phyloP scores from a whole-genome alignment of 192 early-diverging fungal genomes.

The Gaertneriomyces sp. region DNA sequence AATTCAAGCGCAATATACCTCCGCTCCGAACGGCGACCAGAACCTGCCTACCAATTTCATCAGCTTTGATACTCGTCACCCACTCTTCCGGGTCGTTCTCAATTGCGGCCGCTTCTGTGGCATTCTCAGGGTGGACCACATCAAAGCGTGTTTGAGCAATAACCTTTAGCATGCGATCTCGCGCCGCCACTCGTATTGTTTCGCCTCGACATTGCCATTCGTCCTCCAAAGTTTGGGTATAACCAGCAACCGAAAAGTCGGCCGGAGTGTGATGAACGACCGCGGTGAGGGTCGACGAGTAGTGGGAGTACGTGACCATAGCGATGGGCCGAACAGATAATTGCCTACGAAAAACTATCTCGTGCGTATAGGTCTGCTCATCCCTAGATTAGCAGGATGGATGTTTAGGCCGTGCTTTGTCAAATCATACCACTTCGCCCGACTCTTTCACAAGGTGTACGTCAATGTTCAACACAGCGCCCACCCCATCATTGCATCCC shows the following conservation, averaged over 20 bases:
- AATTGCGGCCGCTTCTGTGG: no score
- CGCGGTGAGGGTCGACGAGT: slow-evolving; percentile 14
- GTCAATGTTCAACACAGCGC: slow-evolving; percentile 6
- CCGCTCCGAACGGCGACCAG: slow-evolving; percentile 31
- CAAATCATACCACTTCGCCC: no score
- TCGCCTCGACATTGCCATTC: slow-evolving; percentile 35
- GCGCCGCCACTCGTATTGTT: slow-evolving; percentile 16
- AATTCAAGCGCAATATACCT: slow-evolving; percentile 25
- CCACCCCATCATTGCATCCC: slow-evolving; percentile 18
- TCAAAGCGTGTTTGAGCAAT: slow-evolving; percentile 29
- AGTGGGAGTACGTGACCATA: slow-evolving; percentile 13
- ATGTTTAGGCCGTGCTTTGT: no score
- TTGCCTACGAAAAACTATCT: slow-evolving; percentile 5
- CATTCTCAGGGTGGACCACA: background rate
- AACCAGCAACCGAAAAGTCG: slow-evolving; percentile 24
- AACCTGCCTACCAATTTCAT: slow-evolving; percentile 18
- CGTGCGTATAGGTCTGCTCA: slow-evolving; percentile 13
- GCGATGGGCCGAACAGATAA: slow-evolving; percentile 22
- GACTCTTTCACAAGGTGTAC: background rate
- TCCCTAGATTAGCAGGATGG: no score
- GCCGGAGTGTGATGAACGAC: slow-evolving; percentile 22
- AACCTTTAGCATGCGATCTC: slow-evolving; percentile 29
- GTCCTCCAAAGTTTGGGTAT: slow-evolving; percentile 27
- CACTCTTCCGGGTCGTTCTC: background rate
- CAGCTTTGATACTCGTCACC: slow-evolving; percentile 18